These are phyloP conservation scores for Globisporangium radiosum DNA, from an alignment of 352 stramenopile species.

Conservation along the genomic window DNA sequence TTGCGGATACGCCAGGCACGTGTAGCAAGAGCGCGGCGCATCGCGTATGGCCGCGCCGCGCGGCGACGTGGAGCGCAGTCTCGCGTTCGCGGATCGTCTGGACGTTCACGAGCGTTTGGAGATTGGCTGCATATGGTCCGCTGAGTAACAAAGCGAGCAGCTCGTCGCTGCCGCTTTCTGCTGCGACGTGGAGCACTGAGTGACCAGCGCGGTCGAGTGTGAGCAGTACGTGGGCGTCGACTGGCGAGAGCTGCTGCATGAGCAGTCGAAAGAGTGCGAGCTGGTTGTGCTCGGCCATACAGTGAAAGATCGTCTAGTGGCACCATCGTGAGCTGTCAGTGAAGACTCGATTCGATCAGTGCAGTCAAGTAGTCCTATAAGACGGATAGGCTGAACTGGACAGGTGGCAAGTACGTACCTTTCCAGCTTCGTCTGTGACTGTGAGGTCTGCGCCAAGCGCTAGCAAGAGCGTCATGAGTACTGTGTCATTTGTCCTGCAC, in stretches of 20 bases:
- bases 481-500: slow-evolving; percentile 34
- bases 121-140: slow-evolving; percentile 3
- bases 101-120: slow-evolving; percentile 25
- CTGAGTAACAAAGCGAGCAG: slow-evolving; percentile 22
- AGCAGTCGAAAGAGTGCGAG: slow-evolving; percentile 39
- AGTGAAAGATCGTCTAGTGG: slow-evolving; percentile 35
- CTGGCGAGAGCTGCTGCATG: slow-evolving; percentile 13
- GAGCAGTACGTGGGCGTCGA: slow-evolving; percentile 19
- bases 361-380: not conserved
- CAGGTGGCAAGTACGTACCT: slow-evolving; percentile 12
- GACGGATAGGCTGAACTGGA: not conserved
- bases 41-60: slow-evolving; percentile 13
- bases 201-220: slow-evolving; percentile 26
- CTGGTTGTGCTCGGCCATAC: slow-evolving; percentile 31
- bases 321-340: not conserved
- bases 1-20: slow-evolving; percentile 13
- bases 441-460: slow-evolving; percentile 26
- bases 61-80: slow-evolving; percentile 48
- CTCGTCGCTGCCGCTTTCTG: slow-evolving; percentile 27
- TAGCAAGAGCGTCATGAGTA: slow-evolving; percentile 38
- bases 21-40: slow-evolving; percentile 26
- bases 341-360: not conserved
- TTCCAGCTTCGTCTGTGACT: slow-evolving; percentile 25
- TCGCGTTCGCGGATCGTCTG: slow-evolving; percentile 25
- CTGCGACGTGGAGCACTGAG: slow-evolving; percentile 45